Evolutionary conservation across 768 basidiomycete species (phyloP).

Genomic region (Suillus spraguei): DNA sequence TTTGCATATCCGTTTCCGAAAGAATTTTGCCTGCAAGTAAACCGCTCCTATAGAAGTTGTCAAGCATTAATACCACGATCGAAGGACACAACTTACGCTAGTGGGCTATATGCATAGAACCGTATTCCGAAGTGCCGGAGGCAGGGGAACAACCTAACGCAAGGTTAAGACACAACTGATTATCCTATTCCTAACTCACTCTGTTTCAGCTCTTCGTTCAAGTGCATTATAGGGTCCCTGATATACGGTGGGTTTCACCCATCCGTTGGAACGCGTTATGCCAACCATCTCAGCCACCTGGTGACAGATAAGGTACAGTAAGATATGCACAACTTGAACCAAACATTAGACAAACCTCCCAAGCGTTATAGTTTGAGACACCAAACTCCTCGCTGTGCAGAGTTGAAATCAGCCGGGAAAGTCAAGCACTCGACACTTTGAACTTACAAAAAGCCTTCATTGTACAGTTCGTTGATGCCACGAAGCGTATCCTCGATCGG

Average conservation of each 20-base stretch:
- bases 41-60: slow-evolving; percentile 1
- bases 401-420: slow-evolving; percentile 1
- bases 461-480: slow-evolving; percentile 49
- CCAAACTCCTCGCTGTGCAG: slow-evolving; percentile 18
- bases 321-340: neutral
- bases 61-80: neutral
- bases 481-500: slow-evolving; percentile 50
- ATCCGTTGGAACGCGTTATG: slow-evolving; percentile 46
- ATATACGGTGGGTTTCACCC: slow-evolving; percentile 50
- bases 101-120: slow-evolving; percentile 37
- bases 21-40: slow-evolving; percentile 16
- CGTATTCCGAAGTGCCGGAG: slow-evolving; percentile 42
- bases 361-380: slow-evolving; percentile 24
- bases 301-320: neutral
- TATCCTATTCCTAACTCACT: slow-evolving; percentile 14
- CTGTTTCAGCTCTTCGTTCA: slow-evolving; percentile 44
- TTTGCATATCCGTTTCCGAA: slow-evolving; percentile 13
- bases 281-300: slow-evolving; percentile 46
- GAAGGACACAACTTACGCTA: slow-evolving; percentile 17
- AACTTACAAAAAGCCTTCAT: slow-evolving; percentile 51
- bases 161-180: neutral
- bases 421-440: too few relatives aligned
- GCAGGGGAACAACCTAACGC: slow-evolving; percentile 38
- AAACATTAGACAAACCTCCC: slow-evolving; percentile 29
- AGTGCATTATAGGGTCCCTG: slow-evolving; percentile 52